These are phyloP conservation scores for Infundibulicybe gibba DNA, from an alignment of 768 basidiomycete genomes.

Conservation along the genomic window DNA sequence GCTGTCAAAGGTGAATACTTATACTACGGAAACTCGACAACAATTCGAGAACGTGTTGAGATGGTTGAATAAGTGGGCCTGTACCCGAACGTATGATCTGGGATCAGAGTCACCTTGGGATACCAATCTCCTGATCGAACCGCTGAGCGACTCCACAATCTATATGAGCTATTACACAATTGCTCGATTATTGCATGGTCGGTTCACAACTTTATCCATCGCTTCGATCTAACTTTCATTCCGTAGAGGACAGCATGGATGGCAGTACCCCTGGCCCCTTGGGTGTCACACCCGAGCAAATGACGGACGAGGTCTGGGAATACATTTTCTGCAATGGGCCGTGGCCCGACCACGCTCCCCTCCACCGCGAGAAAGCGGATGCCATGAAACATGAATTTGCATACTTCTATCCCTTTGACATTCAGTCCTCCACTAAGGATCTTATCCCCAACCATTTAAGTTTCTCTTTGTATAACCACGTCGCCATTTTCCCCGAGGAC, in stretches of 20 bases:
- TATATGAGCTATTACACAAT: constrained; percentile 99
- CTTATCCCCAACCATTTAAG: constrained; percentile 94
- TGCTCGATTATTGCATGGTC: constrained; percentile 85
- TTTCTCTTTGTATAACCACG: constrained; percentile 91
- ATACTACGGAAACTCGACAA: constrained; percentile 88
- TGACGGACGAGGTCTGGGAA: constrained; percentile 99
- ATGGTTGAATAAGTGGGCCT: constrained; percentile 99
- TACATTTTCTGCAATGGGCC: constrained; percentile 82
- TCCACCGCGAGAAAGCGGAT: constrained; percentile 77
- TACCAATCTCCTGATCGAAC: constrained; percentile 93
- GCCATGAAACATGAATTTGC: constrained; percentile 85
- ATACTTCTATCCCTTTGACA: constrained; percentile 98
- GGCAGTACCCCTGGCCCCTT: constrained; percentile 79
- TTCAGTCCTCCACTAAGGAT: constrained; percentile 97
- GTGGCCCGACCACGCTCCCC: constrained; percentile 60
- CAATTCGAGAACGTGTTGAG: constrained; percentile 86
- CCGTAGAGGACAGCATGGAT: constrained; percentile 64
- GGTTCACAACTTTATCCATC: constrained; percentile 14
- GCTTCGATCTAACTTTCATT: background rate
- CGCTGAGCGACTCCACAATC: constrained; percentile 94
- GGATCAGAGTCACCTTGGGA: constrained; percentile 98
- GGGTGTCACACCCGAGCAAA: constrained; percentile 82
- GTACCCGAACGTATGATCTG: constrained; percentile 95
- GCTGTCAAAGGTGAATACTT: constrained; percentile 84
- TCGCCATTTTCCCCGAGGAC: constrained; percentile 86